Base-by-base conservation (phyloP, 371 early-diverging fungal species). In the Dichotomocladium elegans region DNA sequence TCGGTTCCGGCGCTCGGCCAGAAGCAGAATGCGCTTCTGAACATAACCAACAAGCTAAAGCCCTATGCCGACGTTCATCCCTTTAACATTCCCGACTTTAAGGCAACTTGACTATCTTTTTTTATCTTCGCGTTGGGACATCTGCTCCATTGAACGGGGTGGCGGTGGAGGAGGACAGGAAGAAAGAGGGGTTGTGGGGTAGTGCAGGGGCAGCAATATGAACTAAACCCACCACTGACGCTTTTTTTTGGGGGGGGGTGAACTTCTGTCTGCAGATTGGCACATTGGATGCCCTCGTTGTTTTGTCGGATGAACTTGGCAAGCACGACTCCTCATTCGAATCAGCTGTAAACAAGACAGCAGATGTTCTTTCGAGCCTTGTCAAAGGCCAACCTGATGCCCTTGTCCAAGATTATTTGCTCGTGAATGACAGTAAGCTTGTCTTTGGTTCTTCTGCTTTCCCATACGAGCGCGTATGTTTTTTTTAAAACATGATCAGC, bases 291-390 rank as follows among this genome's bases (percentile, higher is more conserved):
- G 80, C 87, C 3, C 80, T 98, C 5, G 90, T 96, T 22, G 58
- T 90, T 19, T 77, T 95, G 27, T 94, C 95, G 8, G 98, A 98
- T 63, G 96, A 98, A 58, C 77, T 98, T 35, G 78, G 77, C 35
- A 96, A 95, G 61, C 74, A 79, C 53, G 98, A 98, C 63, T 59
- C 82, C 5, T 68, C 77, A 0, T 84, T 88, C 53, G 96, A 96
- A 57, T 68, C 73, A 30, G 76, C 89, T 5, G 78, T 77, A 37
- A 77, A 77, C 57, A 98, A 95, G 72, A 65, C 94, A 26, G 81
- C 88, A 5, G 96, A 96, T 50, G 86, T 83, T 33, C 70, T 96
- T 41, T 79, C 82, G 7, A 77, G 49, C 29, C 79, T 94, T 33
- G 66, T 85, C 57, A 73, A 64, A 45, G 28, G 37, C 37, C 37